phyloP scores from a whole-genome alignment of 371 early-diverging fungal genomes.

The Rhizopus stolonifer region DNA sequence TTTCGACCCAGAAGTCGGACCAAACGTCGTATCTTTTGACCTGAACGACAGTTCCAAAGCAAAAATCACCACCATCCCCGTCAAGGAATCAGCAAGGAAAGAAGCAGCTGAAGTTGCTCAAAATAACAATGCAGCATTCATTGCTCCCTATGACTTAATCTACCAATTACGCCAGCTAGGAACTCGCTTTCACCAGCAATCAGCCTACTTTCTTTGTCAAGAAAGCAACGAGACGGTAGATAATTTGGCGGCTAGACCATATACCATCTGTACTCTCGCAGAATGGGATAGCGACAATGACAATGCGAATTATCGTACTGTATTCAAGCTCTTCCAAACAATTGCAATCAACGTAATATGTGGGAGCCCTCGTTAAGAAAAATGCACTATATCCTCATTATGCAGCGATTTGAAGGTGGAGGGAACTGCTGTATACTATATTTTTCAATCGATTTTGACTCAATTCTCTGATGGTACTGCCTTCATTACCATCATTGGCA shows the following conservation, averaged over 20 bases:
- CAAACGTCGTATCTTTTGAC: slow-evolving; percentile 6
- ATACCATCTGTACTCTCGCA: slow-evolving; percentile 20
- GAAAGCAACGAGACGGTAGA: slow-evolving; percentile 10
- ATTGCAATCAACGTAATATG: slow-evolving; percentile 14
- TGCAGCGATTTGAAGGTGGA: slow-evolving; percentile 9
- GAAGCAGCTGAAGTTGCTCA: slow-evolving; percentile 12
- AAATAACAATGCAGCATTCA: slow-evolving; percentile 11
- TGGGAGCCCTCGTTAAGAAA: slow-evolving; percentile 14
- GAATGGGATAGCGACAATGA: slow-evolving; percentile 15
- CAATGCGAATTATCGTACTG: slow-evolving; percentile 15
- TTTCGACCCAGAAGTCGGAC: slow-evolving; percentile 12
- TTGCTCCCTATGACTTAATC: slow-evolving; percentile 13
- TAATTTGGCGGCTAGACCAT: slow-evolving; percentile 13
- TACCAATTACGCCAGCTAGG: slow-evolving; percentile 14
- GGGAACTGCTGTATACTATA: slow-evolving; percentile 12
- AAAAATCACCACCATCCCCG: slow-evolving; percentile 8
- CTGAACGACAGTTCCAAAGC: slow-evolving; percentile 12
- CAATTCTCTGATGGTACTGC: slow-evolving; percentile 8
- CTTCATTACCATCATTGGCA: slow-evolving; percentile 8
- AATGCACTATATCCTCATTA: slow-evolving; percentile 6
- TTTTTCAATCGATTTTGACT: slow-evolving; percentile 14
- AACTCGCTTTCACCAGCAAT: slow-evolving; percentile 11
- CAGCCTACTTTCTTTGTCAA: slow-evolving; percentile 14
- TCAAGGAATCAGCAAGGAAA: slow-evolving; percentile 16
- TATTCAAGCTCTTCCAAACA: slow-evolving; percentile 12